Percentiles rank a stretch among this genome's conserved stretches.
phyloP scores from a whole-genome alignment of 2,329 filamentous ascomycete species.

The Ophiosphaerella korrae region DNA sequence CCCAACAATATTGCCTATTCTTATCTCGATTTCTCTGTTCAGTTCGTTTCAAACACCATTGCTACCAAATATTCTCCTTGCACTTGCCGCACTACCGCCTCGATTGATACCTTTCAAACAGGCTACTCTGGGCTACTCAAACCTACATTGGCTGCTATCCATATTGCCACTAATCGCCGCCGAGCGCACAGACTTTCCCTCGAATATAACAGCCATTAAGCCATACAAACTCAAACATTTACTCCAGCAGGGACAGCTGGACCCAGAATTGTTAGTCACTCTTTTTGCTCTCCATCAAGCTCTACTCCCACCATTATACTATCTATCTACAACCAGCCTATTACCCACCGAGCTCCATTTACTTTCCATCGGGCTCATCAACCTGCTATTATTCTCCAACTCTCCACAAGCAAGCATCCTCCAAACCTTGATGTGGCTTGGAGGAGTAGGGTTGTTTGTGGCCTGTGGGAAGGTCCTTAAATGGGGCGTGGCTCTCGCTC shows the following conservation, averaged over 20 bases:
- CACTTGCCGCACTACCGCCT: slow-evolving; percentile 76
- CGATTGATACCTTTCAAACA: slow-evolving; percentile 70
- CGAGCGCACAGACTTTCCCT: slow-evolving; percentile 50
- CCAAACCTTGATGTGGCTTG: slow-evolving; percentile 53
- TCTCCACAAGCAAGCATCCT: slow-evolving; percentile 61
- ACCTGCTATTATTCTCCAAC: slow-evolving; percentile 74
- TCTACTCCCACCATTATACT: slow-evolving; percentile 73
- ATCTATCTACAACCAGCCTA: slow-evolving; percentile 86
- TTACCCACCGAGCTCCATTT: slow-evolving; percentile 86
- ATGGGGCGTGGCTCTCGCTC: slow-evolving; percentile 83
- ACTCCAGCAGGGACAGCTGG: slow-evolving; percentile 44
- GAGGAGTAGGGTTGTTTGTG: slow-evolving; percentile 77
- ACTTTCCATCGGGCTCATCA: slow-evolving; percentile 80
- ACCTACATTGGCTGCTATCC: slow-evolving; percentile 79
- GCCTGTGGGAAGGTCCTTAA: slow-evolving; percentile 74
- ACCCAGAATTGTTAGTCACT: slow-evolving; percentile 65
- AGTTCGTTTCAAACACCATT: slow-evolving; percentile 65
- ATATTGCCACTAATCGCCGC: slow-evolving; percentile 68
- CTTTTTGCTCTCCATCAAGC: slow-evolving; percentile 85
- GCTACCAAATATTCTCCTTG: slow-evolving; percentile 80
- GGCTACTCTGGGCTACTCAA: slow-evolving; percentile 62
- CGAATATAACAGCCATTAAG: slow-evolving; percentile 37
- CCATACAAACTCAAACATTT: slow-evolving; percentile 45
- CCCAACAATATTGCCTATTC: slow-evolving; percentile 74
- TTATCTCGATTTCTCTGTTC: slow-evolving; percentile 77